These are phyloP conservation scores for Parathielavia appendiculata DNA, from an alignment of 495 filamentous ascomycete genomes.

Conservation along the genomic window DNA sequence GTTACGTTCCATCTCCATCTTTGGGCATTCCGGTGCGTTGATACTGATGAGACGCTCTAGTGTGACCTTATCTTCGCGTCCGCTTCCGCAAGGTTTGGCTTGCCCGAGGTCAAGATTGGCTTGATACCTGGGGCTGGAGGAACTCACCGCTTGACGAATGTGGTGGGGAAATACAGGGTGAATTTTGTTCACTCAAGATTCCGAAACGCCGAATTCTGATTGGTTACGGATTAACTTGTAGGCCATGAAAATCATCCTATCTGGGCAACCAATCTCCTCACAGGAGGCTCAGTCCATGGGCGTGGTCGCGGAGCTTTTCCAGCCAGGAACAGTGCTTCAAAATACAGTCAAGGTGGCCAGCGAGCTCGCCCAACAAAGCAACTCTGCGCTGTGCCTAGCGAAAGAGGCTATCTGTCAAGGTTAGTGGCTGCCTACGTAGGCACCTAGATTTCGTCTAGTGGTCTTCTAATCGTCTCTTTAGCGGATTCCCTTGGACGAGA, in stretches of 20 bases:
- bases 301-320: background rate
- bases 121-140: slow-evolving; percentile 43
- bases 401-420: slow-evolving; percentile 3
- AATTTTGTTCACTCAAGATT: no score
- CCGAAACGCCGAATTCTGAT: background rate
- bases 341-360: background rate
- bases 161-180: slow-evolving; percentile 39
- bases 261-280: slow-evolving; percentile 1
- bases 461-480: background rate
- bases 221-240: background rate
- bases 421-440: background rate
- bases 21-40: no score
- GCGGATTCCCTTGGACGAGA: slow-evolving; percentile 5
- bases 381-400: background rate
- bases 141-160: slow-evolving; percentile 38
- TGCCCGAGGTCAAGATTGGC: slow-evolving; percentile 43
- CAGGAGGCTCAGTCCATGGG: slow-evolving; percentile 4
- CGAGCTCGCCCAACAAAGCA: slow-evolving; percentile 1
- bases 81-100: slow-evolving; percentile 33
- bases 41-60: slow-evolving; percentile 22
- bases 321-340: background rate
- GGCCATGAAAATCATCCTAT: slow-evolving; percentile 13
- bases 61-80: slow-evolving; percentile 42
- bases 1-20: no score
- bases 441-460: background rate